These are phyloP conservation scores for Adansonia grandidieri DNA, from an alignment of 441 rosid species.

Conservation along the genomic window DNA sequence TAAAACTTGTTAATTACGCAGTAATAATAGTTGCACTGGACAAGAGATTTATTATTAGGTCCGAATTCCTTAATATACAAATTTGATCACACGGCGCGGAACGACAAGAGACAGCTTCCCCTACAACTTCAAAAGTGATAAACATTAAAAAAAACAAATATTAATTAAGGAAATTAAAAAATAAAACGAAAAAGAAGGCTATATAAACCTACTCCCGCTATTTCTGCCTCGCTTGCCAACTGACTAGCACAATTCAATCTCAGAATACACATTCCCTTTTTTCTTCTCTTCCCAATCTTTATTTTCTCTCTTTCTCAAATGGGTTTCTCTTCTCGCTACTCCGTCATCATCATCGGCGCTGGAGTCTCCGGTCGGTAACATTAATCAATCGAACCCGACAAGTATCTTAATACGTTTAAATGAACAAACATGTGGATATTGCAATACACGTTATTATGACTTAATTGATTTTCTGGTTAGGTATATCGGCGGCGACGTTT, in stretches of 20 bases:
- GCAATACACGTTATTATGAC: not conserved
- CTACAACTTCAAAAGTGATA: too few relatives aligned
- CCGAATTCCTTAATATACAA: too few relatives aligned
- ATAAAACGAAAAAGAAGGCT: slow-evolving; percentile 20
- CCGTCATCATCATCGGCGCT: slow-evolving; percentile 91
- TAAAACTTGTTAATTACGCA: too few relatives aligned
- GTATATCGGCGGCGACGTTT: slow-evolving; percentile 81
- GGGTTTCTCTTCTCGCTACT: slow-evolving; percentile 58
- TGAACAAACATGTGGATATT: not conserved
- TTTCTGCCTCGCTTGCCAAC: slow-evolving; percentile 31
- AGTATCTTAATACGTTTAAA: not conserved
- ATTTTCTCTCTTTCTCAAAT: slow-evolving; percentile 17
- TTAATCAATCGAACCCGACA: not conserved
- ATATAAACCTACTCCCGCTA: slow-evolving; percentile 60
- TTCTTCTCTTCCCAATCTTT: not conserved
- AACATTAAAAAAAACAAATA: too few relatives aligned
- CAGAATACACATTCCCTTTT: not conserved
- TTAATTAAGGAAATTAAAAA: not conserved
- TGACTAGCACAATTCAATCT: not conserved
- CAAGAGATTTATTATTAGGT: too few relatives aligned
- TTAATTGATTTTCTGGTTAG: slow-evolving; percentile 34
- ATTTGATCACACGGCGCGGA: too few relatives aligned
- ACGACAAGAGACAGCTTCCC: too few relatives aligned
- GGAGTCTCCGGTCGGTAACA: slow-evolving; percentile 78
- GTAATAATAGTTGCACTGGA: too few relatives aligned